A percentile compares a stretch with the other conserved stretches of the same genome.
Conservation (phyloP, 108 stramenopile species). For the Chaetoceros muelleri region DNA sequence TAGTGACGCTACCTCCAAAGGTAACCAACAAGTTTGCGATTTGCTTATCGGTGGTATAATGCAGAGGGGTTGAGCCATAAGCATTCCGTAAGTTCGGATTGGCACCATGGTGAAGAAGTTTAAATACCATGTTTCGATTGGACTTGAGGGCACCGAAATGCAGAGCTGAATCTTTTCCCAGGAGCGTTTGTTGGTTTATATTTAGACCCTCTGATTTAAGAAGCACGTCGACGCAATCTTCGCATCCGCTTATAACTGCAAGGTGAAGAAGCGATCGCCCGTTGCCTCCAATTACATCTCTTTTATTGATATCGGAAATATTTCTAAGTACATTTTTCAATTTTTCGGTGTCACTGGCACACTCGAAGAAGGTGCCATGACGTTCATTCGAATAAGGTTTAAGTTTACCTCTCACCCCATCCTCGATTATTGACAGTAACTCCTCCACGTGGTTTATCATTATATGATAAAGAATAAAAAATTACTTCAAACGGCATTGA, state of each 20-base stretch:
- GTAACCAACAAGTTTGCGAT: not conserved
- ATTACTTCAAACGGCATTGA: no score
- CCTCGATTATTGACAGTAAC: no score
- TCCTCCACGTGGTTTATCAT: no score
- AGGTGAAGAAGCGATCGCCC: not conserved
- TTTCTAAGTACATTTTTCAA: no score
- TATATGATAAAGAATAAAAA: no score
- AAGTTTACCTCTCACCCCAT: no score
- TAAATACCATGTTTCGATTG: not conserved
- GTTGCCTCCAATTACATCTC: not conserved
- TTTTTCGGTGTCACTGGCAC: no score
- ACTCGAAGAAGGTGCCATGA: no score
- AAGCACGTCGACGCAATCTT: not conserved
- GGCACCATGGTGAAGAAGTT: not conserved
- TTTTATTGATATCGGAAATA: not conserved
- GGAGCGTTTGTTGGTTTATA: not conserved
- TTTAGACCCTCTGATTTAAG: not conserved
- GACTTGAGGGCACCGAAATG: not conserved
- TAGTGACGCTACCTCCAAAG: not conserved
- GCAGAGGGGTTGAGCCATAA: not conserved
- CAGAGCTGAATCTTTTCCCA: not conserved
- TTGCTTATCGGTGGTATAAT: not conserved
- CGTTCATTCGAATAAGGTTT: no score
- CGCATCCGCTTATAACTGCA: not conserved
- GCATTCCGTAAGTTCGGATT: not conserved